Base-by-base conservation (phyloP, 768 basidiomycete genomes). In the Boletus sp. region DNA sequence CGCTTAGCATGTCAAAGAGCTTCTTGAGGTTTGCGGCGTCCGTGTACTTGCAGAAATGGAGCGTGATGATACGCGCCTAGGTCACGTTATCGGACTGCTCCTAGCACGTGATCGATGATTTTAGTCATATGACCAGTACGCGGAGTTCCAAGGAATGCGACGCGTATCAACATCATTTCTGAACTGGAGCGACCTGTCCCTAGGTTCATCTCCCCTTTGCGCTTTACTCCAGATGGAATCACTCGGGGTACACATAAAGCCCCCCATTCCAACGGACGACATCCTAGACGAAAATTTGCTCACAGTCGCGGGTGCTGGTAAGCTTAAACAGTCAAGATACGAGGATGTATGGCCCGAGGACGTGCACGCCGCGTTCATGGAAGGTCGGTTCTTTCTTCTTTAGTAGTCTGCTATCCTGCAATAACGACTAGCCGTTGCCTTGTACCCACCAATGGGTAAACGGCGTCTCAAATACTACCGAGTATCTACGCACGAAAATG, bases 391-490 rank as follows among this genome's bases (percentile, higher is more conserved):
- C 33, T 8, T 8, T 2, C 5, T 19, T 39, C 11, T 47, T 35
- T 32, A 8, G 10, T 39, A 23, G n/a, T 44, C 9, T 44, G 30
- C 25, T 29, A 43, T 46, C 39, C 53, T 67, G 27, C 50, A 48
- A 59, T 53, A 17, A 57, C n/a, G 43, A 38, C 11, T 54, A 70
- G 69, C 69, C 11, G 48, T 70, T 25, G 53, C 59, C 34, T 32
- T 72, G 41, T 72, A 72, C 58, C 69, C 69, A 2, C 71, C 69
- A 15, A 72, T 70, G 70, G 69, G 69, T 17, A 70, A 72, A 53
- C 71, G 64, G n/a, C 71, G 69, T 27, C 61, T 71, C 51, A 71
- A 61, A 58, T 71, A 72, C 43, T 68, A 64, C 27, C 65, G 61
- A 4, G 27, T 71, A n/a, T 53, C 65, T 34, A 47, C 47, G 17